These are phyloP conservation scores for Candida suzukii DNA, from an alignment of 805 yeast genomes.

Conservation along the genomic window DNA sequence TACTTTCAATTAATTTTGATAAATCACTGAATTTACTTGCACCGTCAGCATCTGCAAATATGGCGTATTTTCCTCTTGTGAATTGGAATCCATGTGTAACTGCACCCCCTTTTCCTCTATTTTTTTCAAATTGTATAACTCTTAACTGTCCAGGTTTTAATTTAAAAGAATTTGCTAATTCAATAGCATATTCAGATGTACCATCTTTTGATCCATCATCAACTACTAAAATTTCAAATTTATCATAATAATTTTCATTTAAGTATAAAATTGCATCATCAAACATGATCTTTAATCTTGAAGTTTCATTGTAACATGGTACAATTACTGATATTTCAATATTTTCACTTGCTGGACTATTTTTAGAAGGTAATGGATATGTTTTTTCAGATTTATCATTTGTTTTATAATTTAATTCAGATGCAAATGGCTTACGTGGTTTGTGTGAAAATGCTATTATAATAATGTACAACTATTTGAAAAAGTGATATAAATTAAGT, in stretches of 20 bases:
- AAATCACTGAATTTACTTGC: slow-evolving; percentile 80
- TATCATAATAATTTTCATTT: slow-evolving; percentile 17
- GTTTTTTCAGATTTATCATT: slow-evolving; percentile 26
- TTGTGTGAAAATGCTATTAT: slow-evolving; percentile 50
- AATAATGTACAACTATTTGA: slow-evolving; percentile 27
- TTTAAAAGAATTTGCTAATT: slow-evolving; percentile 43
- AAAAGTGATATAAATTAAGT: too few species aligned
- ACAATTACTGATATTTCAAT: slow-evolving; percentile 70
- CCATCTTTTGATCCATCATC: slow-evolving; percentile 91
- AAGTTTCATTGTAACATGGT: slow-evolving; percentile 90
- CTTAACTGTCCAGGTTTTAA: slow-evolving; percentile 55
- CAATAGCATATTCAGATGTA: slow-evolving; percentile 65
- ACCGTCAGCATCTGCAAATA: slow-evolving; percentile 98
- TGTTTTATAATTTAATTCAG: slow-evolving; percentile 51
- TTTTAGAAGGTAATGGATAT: slow-evolving; percentile 29
- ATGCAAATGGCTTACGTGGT: slow-evolving; percentile 48
- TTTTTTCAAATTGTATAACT: slow-evolving; percentile 63
- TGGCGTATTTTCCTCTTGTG: slow-evolving; percentile 60
- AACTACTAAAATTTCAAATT: slow-evolving; percentile 76
- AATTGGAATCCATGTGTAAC: slow-evolving; percentile 87
- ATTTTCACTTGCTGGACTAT: slow-evolving; percentile 25
- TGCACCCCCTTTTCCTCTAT: slow-evolving; percentile 96
- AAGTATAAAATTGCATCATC: slow-evolving; percentile 60
- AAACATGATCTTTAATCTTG: slow-evolving; percentile 63
- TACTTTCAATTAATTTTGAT: slow-evolving; percentile 36